Percentiles rank a stretch among this genome's conserved stretches.
Conservation (phyloP, 2,329 filamentous ascomycete species). For the Paecilomyces variotii region DNA sequence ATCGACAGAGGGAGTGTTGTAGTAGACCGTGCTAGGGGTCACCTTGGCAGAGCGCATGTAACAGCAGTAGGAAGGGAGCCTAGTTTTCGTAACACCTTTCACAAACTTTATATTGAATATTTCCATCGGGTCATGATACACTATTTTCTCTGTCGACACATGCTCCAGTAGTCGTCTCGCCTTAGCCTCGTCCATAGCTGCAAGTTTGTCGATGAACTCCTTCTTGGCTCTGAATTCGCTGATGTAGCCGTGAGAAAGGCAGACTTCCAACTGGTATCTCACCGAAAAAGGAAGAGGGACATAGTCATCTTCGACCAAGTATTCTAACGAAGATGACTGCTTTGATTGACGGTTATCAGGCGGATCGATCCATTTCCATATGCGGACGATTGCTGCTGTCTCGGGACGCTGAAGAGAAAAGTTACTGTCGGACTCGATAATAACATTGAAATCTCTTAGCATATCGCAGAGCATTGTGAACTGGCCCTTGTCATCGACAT, state of each 20-base stretch:
- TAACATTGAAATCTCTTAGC: slow-evolving; percentile 65
- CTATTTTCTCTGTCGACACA: slow-evolving; percentile 55
- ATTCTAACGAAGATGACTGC: slow-evolving; percentile 25
- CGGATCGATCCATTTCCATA: slow-evolving; percentile 36
- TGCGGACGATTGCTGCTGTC: slow-evolving; percentile 3
- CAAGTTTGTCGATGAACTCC: slow-evolving; percentile 60
- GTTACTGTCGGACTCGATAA: slow-evolving; percentile 28
- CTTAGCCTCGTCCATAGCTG: slow-evolving; percentile 40
- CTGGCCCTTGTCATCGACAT: slow-evolving; percentile 16
- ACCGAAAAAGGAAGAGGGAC: slow-evolving; percentile 58
- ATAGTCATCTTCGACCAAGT: slow-evolving; percentile 25
- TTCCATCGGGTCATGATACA: slow-evolving; percentile 61
- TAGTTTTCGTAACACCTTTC: slow-evolving; percentile 41
- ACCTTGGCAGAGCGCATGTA: slow-evolving; percentile 68
- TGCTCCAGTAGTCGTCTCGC: slow-evolving; percentile 67
- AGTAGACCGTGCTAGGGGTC: slow-evolving; percentile 76
- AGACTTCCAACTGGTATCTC: slow-evolving; percentile 87
- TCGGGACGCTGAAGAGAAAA: slow-evolving; percentile 23
- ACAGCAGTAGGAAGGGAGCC: slow-evolving; percentile 63
- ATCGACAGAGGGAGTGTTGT: slow-evolving; percentile 70
- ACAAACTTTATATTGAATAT: slow-evolving; percentile 53
- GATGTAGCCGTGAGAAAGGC: slow-evolving; percentile 70
- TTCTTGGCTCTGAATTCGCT: slow-evolving; percentile 65
- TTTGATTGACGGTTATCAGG: slow-evolving; percentile 11
- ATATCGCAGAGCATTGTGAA: slow-evolving; percentile 43